Conservation (phyloP, 1,284 basidiomycete genomes). For the Agroathelia rolfsii region DNA sequence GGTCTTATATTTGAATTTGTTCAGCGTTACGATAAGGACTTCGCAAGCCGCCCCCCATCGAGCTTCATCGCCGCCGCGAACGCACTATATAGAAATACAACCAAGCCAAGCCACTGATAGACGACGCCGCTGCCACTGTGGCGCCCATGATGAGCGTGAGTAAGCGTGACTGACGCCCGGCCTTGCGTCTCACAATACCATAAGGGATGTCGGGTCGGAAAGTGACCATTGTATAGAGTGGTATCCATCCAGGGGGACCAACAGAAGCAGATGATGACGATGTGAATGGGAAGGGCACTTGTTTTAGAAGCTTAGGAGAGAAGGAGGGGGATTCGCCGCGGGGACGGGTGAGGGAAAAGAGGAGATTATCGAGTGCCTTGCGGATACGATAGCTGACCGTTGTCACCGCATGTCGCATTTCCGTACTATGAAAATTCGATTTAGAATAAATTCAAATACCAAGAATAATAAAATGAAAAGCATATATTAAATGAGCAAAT, state of each 20-base stretch:
- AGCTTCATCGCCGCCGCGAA: too few relatives aligned
- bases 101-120: constrained; percentile 31
- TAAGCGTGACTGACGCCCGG: constrained; percentile 46
- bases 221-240: constrained; percentile 94
- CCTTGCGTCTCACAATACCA: constrained; percentile 57
- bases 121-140: constrained; percentile 34
- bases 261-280: too few relatives aligned
- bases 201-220: constrained; percentile 93
- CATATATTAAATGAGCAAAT: too few relatives aligned
- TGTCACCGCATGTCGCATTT: constrained; percentile 91
- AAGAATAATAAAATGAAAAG: constrained; percentile 17
- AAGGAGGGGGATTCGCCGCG: constrained; percentile 31
- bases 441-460: constrained; percentile 10
- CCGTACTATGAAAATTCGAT: constrained; percentile 50
- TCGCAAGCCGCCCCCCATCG: too few relatives aligned
- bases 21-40: too few relatives aligned
- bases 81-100: too few relatives aligned
- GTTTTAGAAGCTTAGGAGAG: constrained; percentile 29
- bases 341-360: constrained; percentile 52
- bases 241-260: constrained; percentile 72
- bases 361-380: constrained; percentile 70
- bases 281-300: constrained; percentile 52
- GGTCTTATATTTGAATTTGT: too few relatives aligned
- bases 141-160: constrained; percentile 35
- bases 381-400: constrained; percentile 74